phyloP scores from a whole-genome alignment of 495 filamentous ascomycete species.

The Echria macrotheca region DNA sequence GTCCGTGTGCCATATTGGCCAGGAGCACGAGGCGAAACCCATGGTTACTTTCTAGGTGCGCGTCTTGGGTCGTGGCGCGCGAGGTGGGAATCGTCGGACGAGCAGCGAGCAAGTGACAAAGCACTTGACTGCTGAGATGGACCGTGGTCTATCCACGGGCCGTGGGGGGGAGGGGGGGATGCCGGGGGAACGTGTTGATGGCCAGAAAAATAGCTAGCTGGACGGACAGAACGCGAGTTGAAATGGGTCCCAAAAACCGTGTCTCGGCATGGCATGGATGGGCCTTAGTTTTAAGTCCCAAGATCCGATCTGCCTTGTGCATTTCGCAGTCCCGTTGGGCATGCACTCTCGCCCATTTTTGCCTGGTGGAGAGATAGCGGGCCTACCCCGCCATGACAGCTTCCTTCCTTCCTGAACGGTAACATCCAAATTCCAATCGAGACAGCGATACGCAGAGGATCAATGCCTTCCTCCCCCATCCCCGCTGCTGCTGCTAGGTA shows the following conservation, averaged over 20 bases:
- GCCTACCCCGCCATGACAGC: background rate
- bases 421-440: too few species aligned
- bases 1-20: conserved; percentile 79
- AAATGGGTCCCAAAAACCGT: background rate
- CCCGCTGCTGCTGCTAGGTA: too few species aligned
- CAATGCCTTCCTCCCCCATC: background rate
- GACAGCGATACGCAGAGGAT: background rate
- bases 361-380: background rate
- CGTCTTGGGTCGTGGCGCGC: conserved; percentile 17
- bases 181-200: background rate
- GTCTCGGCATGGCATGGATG: background rate
- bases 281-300: background rate
- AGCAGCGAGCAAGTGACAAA: background rate
- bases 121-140: background rate
- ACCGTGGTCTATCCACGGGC: background rate
- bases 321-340: background rate
- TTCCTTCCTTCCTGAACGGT: background rate
- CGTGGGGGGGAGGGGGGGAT: background rate
- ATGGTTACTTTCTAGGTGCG: conserved; percentile 24
- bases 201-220: background rate
- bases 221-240: background rate
- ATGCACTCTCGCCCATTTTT: background rate
- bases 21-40: conserved; percentile 64
- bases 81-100: background rate
- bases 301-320: background rate